Conservation (phyloP, 768 basidiomycete species). For the Pseudohyphozyma bogoriensis region DNA sequence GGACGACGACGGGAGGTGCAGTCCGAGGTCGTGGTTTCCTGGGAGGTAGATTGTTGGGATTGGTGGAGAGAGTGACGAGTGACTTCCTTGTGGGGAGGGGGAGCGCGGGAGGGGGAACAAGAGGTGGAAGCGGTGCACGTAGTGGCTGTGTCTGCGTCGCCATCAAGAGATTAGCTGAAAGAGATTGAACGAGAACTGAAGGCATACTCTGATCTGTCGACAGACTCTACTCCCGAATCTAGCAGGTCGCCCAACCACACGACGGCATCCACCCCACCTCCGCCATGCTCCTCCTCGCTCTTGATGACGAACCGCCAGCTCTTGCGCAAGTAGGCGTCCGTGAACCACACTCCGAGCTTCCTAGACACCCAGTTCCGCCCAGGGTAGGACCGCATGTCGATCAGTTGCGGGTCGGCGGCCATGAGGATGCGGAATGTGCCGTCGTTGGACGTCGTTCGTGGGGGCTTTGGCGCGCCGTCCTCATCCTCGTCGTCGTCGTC, state of each 20-base stretch:
- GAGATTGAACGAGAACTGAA: neutral
- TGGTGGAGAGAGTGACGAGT: slow-evolving; percentile 10
- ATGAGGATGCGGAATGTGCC: slow-evolving; percentile 69
- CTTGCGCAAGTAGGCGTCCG: slow-evolving; percentile 75
- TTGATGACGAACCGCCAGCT: slow-evolving; percentile 50
- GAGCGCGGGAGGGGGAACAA: slow-evolving; percentile 5
- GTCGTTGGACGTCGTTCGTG: slow-evolving; percentile 28
- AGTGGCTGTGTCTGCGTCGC: slow-evolving; percentile 57
- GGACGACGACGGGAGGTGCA: slow-evolving; percentile 13
- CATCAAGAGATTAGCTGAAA: neutral
- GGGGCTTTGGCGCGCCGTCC: neutral
- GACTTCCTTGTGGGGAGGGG: neutral
- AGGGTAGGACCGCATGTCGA: slow-evolving; percentile 65
- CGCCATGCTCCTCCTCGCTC: slow-evolving; percentile 44
- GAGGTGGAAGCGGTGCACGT: slow-evolving; percentile 53
- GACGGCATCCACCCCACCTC: slow-evolving; percentile 56
- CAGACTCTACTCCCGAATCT: slow-evolving; percentile 63
- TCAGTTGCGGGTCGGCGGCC: slow-evolving; percentile 77
- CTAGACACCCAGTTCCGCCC: slow-evolving; percentile 49
- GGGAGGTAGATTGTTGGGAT: slow-evolving; percentile 52
- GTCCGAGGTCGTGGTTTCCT: slow-evolving; percentile 88
- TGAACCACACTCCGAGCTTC: slow-evolving; percentile 53
- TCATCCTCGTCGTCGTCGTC: neutral
- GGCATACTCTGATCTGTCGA: slow-evolving; percentile 60
- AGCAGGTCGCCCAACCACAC: slow-evolving; percentile 88